These are phyloP conservation scores for Arachis stenosperma DNA, from an alignment of 306 rosid species.

Conservation along the genomic window DNA sequence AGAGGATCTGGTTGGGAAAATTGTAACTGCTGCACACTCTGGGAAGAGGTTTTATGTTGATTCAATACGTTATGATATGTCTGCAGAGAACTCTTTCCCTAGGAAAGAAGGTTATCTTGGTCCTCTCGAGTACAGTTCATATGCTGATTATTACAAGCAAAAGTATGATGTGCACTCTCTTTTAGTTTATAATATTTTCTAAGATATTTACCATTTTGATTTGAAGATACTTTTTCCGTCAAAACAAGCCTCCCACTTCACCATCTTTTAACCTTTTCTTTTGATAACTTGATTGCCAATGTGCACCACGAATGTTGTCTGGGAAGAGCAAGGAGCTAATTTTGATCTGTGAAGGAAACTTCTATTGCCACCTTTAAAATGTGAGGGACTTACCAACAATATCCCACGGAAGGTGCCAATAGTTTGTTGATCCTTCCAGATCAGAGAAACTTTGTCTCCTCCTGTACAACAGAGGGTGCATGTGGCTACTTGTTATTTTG, in stretches of 20 bases:
- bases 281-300: conserved; percentile 50
- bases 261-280: conserved; percentile 23
- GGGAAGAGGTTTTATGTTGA: conserved; percentile 99
- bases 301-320: conserved; percentile 64
- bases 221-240: conserved; percentile 17
- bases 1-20: conserved; percentile 82
- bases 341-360: conserved; percentile 67
- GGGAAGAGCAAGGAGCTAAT: conserved; percentile 61
- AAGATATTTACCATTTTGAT: conserved; percentile 26
- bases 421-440: conserved; percentile 55
- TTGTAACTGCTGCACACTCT: conserved; percentile 97
- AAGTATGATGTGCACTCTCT: conserved; percentile 65
- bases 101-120: conserved; percentile 99
- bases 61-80: conserved; percentile 85
- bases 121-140: conserved; percentile 96
- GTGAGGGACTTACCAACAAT: conserved; percentile 38
- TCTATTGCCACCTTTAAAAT: conserved; percentile 47
- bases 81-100: conserved; percentile 95
- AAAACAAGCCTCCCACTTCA: conserved; percentile 23
- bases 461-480: conserved; percentile 70
- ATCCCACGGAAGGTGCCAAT: conserved; percentile 50
- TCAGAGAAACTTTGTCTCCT: conserved; percentile 67
- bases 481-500: conserved; percentile 60
- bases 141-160: conserved; percentile 98
- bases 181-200: conserved; percentile 32